A percentile compares a stretch with the other conserved stretches of the same genome.
phyloP scores from a whole-genome alignment of 2,329 filamentous ascomycete genomes.

The Coniochaeta ligniaria region DNA sequence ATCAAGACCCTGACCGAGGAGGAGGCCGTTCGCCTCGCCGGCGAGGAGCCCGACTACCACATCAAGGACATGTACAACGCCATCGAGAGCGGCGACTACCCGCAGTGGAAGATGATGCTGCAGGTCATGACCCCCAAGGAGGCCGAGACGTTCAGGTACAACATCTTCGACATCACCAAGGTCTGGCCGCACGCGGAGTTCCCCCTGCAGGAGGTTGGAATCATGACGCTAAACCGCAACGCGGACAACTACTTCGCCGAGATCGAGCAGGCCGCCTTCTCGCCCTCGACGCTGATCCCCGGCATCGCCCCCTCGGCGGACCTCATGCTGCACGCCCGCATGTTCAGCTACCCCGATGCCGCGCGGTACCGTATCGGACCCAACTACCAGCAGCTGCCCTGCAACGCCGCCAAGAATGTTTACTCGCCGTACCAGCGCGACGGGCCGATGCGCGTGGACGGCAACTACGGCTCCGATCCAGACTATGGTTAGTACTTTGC shows the following conservation, averaged over 20 bases:
- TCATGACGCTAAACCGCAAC: constrained; percentile 7
- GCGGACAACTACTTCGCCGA: constrained; percentile 8
- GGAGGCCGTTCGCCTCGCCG: constrained; percentile 26
- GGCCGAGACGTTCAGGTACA: constrained; percentile 36
- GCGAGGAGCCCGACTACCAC: constrained; percentile 45
- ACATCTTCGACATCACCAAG: constrained; percentile 51
- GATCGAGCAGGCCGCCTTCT: constrained; percentile 52
- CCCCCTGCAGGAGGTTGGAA: constrained; percentile 5
- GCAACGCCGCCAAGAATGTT: constrained; percentile 32
- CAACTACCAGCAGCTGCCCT: constrained; percentile 51
- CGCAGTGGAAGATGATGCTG: constrained; percentile 43
- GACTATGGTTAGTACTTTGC: constrained; percentile 28
- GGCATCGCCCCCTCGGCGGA: constrained; percentile 47
- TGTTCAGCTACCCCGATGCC: constrained; percentile 49
- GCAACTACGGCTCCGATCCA: constrained; percentile 37
- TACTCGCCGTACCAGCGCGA: constrained; percentile 32
- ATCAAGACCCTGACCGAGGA: constrained; percentile 32
- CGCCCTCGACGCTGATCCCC: constrained; percentile 46
- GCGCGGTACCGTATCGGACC: constrained; percentile 49
- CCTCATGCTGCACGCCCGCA: constrained; percentile 18
- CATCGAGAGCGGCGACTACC: constrained; percentile 35
- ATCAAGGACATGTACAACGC: constrained; percentile 37
- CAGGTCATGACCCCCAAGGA: constrained; percentile 47
- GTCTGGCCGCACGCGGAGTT: constrained; percentile 29
- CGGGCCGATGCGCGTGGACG: constrained; percentile 24